These are phyloP conservation scores for Botryosphaeria dothidea DNA, from an alignment of 2,329 filamentous ascomycete genomes.

Conservation along the genomic window DNA sequence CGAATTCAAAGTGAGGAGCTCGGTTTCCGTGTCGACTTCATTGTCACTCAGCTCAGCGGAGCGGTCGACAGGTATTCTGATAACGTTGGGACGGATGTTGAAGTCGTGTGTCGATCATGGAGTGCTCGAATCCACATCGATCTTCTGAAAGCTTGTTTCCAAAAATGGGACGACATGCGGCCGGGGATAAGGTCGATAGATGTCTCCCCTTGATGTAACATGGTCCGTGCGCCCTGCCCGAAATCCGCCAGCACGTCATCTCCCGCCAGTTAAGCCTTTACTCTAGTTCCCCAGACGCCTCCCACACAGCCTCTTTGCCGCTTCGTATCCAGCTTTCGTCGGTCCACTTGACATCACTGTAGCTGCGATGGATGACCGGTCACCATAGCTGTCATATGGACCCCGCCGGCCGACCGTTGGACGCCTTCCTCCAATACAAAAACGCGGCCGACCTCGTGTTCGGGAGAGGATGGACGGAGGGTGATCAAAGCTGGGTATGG, in stretches of 20 bases:
- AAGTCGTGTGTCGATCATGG: not conserved
- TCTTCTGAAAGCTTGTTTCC: conserved; percentile 5
- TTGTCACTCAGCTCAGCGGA: too few relatives aligned
- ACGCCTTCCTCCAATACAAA: not conserved
- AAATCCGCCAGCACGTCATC: not conserved
- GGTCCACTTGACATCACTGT: not conserved
- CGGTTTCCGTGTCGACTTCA: not conserved
- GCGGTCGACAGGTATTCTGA: not conserved
- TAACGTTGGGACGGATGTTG: not conserved
- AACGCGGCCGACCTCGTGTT: not conserved
- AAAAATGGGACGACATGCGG: not conserved
- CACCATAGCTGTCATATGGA: not conserved
- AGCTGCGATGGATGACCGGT: not conserved
- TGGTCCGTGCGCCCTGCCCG: not conserved
- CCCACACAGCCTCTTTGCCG: not conserved
- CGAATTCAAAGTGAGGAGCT: not conserved
- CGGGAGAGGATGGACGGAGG: not conserved
- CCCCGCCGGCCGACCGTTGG: not conserved
- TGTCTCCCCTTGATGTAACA: not conserved
- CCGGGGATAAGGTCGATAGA: not conserved
- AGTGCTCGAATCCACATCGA: not conserved
- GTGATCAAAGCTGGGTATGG: conserved; percentile 1
- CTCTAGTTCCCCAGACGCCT: not conserved
- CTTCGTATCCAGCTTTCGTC: not conserved
- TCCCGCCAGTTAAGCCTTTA: not conserved